Evolutionary conservation across 495 filamentous ascomycete species (phyloP).

Genomic region (Penicillium desertorum): DNA sequence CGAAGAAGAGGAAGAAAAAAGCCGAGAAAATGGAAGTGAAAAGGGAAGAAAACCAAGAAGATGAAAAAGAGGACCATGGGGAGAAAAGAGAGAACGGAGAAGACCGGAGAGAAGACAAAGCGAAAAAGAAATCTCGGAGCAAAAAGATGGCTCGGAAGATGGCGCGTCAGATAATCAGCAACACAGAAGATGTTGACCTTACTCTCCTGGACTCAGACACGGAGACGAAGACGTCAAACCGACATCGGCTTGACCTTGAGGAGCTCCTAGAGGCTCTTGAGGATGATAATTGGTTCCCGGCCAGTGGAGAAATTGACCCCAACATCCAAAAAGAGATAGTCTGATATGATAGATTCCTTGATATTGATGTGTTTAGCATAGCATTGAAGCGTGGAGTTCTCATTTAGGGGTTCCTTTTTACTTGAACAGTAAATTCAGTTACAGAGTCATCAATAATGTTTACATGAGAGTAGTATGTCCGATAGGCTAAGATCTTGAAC

Average conservation of each 20-base stretch:
- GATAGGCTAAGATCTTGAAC: background rate
- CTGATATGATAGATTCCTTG: background rate
- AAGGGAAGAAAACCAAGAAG: background rate
- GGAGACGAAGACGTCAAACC: background rate
- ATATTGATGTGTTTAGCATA: conserved; percentile 2
- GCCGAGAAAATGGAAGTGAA: background rate
- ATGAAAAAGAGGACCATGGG: background rate
- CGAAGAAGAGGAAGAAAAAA: background rate
- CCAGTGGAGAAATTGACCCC: conserved; percentile 32
- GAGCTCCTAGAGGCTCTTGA: conserved; percentile 32
- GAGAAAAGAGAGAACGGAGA: background rate
- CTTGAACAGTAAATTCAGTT: background rate
- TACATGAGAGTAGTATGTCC: background rate
- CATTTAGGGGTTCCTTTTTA: background rate
- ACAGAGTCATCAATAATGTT: background rate
- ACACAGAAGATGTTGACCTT: conserved; percentile 33
- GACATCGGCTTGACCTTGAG: conserved; percentile 7
- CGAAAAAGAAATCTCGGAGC: background rate
- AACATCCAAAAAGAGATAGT: conserved; percentile 27
- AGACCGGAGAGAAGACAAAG: background rate
- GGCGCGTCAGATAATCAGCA: conserved; percentile 3
- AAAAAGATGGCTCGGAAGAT: conserved; percentile 5
- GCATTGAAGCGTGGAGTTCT: conserved; percentile 1
- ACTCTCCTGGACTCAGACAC: conserved; percentile 28
- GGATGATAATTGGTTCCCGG: conserved; percentile 51